phyloP scores from a whole-genome alignment of 345 rosid species.

The Euclidium syriacum region DNA sequence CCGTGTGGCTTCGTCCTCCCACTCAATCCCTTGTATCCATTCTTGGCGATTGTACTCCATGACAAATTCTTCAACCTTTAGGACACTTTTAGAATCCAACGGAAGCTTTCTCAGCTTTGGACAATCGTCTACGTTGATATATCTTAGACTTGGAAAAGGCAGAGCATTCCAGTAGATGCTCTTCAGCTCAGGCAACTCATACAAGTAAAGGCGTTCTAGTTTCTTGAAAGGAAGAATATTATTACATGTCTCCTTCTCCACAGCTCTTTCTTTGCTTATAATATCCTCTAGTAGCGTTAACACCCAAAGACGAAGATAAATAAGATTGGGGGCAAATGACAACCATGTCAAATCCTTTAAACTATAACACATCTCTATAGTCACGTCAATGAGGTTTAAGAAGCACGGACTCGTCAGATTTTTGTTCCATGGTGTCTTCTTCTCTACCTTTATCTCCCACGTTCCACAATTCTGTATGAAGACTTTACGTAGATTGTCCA shows the following conservation, averaged over 20 bases:
- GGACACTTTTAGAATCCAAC: neutral
- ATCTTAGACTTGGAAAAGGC: neutral
- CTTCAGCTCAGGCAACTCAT: neutral
- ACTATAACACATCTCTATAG: neutral
- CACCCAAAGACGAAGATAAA: neutral
- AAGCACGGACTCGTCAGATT: neutral
- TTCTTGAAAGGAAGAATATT: slow-evolving; percentile 3
- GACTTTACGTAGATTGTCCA: neutral
- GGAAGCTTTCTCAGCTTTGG: slow-evolving; percentile 15
- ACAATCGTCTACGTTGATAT: neutral
- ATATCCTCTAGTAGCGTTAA: neutral
- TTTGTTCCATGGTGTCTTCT: neutral
- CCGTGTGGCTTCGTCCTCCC: slow-evolving; percentile 11
- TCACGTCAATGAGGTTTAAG: neutral
- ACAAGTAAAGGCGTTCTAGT: neutral
- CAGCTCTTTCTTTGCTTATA: neutral
- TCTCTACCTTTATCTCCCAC: slow-evolving; percentile 4
- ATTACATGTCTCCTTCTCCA: neutral
- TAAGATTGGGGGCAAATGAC: slow-evolving; percentile 2
- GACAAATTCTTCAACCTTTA: neutral
- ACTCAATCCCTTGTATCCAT: neutral
- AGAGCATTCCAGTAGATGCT: neutral
- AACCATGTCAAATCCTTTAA: slow-evolving; percentile 24
- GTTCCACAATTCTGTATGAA: neutral
- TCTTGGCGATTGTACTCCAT: neutral